Evolutionary conservation across 2,329 filamentous ascomycete genomes (phyloP), one percentile per base, ranked within the genome.

Genomic region (Fusarium floridanum): DNA sequence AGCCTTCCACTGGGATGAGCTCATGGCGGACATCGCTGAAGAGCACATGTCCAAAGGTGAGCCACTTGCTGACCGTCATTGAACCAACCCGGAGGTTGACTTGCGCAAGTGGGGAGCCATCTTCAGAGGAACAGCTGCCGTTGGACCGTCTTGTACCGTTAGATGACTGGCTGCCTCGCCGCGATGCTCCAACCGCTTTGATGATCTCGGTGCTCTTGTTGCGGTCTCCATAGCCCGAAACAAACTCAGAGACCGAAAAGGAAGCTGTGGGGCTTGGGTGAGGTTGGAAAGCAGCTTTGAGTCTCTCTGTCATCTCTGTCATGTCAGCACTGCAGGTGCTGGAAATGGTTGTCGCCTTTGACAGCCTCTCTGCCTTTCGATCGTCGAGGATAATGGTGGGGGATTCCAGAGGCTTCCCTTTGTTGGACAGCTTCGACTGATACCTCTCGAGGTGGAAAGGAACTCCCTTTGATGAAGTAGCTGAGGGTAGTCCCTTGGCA

Each of bases 21-120:
- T 94, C 91, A 55, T 94, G 92, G 29, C 94, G 90, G 6, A 93
- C 91, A 12, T 94, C 94, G 76, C 93, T 95, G 84, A 97, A 95
- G 5, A 97, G 86, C 0, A 96, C 93, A 76, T 95, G 92, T 1
- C 94, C 94, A 80, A 96, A 96, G 0, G 93, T 94, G 27, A 97
- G 88, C 94, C 94, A 97, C 80, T 95, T 95, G 86, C 93, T 95
- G 27, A 95, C 94, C 70, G 94, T 95, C 86, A 97, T 91, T 3
- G 94, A 95, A 6, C 92, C 94, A 17, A 95, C 91, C 2, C 94
- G 89, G 24, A 97, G 88, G 78, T 95, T 95, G 71, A 95, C 92
- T 80, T 93, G 92, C 0, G 91, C 89, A 22, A 92, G 83, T 2
- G 91, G 90, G 2, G 91, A 91, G 68, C 88, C 90, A 72, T 91